phyloP scores from a whole-genome alignment of 2,329 filamentous ascomycete genomes.

The Clonostachys sp. region DNA sequence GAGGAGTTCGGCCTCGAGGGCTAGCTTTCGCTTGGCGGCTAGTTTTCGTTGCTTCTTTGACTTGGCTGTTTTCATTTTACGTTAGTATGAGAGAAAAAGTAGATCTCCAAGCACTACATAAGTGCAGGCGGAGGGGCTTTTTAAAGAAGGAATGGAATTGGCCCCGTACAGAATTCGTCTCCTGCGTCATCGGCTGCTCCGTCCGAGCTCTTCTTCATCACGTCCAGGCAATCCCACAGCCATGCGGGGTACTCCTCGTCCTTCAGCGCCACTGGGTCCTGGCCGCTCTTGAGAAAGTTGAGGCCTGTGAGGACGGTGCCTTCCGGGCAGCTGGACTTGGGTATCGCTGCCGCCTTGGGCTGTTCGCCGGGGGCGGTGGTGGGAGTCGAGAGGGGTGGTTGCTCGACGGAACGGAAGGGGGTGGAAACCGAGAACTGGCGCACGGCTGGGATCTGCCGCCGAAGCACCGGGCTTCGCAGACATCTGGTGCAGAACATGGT shows the following conservation, averaged over 20 bases:
- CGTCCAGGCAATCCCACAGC: slow-evolving; percentile 71
- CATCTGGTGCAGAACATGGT: slow-evolving; percentile 41
- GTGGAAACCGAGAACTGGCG: slow-evolving; percentile 35
- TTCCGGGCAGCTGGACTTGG: slow-evolving; percentile 51
- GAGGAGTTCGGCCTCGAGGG: slow-evolving; percentile 53
- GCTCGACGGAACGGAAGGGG: slow-evolving; percentile 23
- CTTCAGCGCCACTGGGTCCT: slow-evolving; percentile 68
- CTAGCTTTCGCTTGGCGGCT: slow-evolving; percentile 61
- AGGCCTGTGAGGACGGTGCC: slow-evolving; percentile 70
- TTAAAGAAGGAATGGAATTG: background rate
- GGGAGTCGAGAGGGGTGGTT: slow-evolving; percentile 28
- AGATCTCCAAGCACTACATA: background rate
- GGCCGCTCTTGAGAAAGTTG: slow-evolving; percentile 70
- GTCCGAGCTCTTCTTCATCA: slow-evolving; percentile 47
- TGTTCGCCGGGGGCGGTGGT: slow-evolving; percentile 21
- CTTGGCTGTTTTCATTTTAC: slow-evolving; percentile 54
- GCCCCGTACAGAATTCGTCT: slow-evolving; percentile 73
- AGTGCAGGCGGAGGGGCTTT: background rate
- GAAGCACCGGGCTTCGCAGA: slow-evolving; percentile 34
- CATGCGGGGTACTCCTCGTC: slow-evolving; percentile 77
- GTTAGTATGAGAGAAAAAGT: background rate
- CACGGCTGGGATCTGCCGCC: slow-evolving; percentile 18
- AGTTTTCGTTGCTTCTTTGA: slow-evolving; percentile 75
- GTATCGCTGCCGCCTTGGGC: slow-evolving; percentile 17
- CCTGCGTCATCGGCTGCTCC: slow-evolving; percentile 50